A percentile compares a stretch with the other conserved stretches of the same genome.
Evolutionary conservation across 805 yeast species (phyloP).

Genomic region (Ogataea degrootiae): DNA sequence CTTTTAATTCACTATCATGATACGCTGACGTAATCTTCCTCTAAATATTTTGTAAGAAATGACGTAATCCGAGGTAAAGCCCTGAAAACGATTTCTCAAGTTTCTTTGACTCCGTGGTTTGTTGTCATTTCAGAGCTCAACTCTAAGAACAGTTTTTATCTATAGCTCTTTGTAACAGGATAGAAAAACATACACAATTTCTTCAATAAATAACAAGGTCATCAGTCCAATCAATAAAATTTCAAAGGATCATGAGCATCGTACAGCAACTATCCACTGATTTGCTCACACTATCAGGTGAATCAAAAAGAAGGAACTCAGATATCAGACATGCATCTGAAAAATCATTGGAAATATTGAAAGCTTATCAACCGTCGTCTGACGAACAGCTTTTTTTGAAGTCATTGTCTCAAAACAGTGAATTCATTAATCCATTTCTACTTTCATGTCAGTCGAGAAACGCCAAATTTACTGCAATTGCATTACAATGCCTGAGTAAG

Average conservation of each 20-base stretch:
- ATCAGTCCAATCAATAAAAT: neutral
- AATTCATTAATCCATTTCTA: constrained; percentile 64
- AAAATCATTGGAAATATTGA: constrained; percentile 43
- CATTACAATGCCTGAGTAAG: constrained; percentile 67
- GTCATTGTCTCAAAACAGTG: constrained; percentile 39
- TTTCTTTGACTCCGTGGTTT: too few relatives aligned
- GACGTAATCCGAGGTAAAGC: too few relatives aligned
- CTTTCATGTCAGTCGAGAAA: constrained; percentile 70
- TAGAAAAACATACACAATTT: too few relatives aligned
- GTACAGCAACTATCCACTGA: constrained; percentile 52
- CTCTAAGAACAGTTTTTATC: too few relatives aligned
- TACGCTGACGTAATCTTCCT: too few relatives aligned
- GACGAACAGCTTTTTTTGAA: constrained; percentile 13
- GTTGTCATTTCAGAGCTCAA: too few relatives aligned
- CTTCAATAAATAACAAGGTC: too few relatives aligned
- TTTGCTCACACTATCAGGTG: constrained; percentile 54
- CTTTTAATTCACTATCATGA: too few relatives aligned
- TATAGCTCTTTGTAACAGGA: too few relatives aligned
- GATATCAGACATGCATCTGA: constrained; percentile 62
- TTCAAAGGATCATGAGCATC: constrained; percentile 33
- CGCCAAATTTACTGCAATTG: constrained; percentile 64
- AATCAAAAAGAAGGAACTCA: constrained; percentile 63
- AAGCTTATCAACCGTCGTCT: constrained; percentile 22
- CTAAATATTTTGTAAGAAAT: too few relatives aligned
- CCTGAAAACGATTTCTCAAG: too few relatives aligned